Evolutionary conservation across 495 filamentous ascomycete species (phyloP).

Genomic region (Hypoxylon crocopeplum): DNA sequence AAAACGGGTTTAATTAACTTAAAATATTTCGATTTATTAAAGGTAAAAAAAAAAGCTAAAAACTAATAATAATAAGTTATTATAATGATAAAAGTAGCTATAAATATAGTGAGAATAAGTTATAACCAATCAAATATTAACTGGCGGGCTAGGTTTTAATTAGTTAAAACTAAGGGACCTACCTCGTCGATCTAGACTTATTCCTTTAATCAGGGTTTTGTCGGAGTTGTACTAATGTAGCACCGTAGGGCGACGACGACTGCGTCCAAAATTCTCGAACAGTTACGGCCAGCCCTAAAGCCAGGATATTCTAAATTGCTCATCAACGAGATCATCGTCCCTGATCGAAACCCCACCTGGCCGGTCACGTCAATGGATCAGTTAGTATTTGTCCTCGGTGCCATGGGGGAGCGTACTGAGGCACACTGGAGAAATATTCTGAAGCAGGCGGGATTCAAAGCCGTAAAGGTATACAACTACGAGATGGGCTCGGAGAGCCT

Average conservation of each 20-base stretch:
- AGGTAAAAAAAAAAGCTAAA: no score
- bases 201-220: no score
- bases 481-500: constrained; percentile 43
- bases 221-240: no score
- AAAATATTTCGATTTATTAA: no score
- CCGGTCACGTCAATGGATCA: constrained; percentile 52
- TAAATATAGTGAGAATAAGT: no score
- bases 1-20: no score
- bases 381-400: constrained; percentile 50
- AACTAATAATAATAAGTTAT: no score
- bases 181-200: no score
- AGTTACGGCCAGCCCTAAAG: constrained; percentile 42
- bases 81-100: no score
- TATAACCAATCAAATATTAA: no score
- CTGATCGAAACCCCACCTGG: constrained; percentile 49
- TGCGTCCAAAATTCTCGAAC: constrained; percentile 51
- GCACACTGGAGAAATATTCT: constrained; percentile 48
- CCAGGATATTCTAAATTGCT: constrained; percentile 52
- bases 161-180: no score
- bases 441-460: constrained; percentile 44
- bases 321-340: constrained; percentile 62
- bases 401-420: constrained; percentile 44
- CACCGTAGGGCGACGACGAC: constrained; percentile 54
- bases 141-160: no score
- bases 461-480: constrained; percentile 44